Base-by-base conservation (phyloP, 305 asterid genomes). In the Rubia balearica region DNA sequence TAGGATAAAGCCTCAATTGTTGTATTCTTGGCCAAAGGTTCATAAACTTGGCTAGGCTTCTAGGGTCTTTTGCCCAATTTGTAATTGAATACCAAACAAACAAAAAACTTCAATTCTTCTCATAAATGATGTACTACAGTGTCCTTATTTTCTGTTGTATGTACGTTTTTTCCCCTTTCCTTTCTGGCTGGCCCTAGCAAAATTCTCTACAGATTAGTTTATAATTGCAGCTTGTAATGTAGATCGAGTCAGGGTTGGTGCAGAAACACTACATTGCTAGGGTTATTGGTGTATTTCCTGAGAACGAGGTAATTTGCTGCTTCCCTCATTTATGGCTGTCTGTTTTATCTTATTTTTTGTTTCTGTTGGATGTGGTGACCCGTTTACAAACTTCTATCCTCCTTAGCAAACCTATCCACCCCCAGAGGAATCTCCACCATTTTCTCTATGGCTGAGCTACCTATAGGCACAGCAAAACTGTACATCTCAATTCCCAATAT, bases 261-360 rank as follows among this genome's bases (percentile, higher is more conserved):
- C 82, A 88, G 87, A 94, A 94, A 77, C 88, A 83, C 74, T 94
- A 94, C 79, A 81, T 94, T 82, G 99, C 99, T 2, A 87, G 87
- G 82, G 98, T 94, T 55, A n/a, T 74, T 38, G 99, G 99, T 55
- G 86, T 82, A 21, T 94, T 94, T 83, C 99, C 99, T 12, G 96
- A 89, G 76, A 70, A 83, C 73, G 90, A 91, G 98, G 99, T 94
- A 82, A 62, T 68, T 71, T 57, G 56, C 41, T 83, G 33, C 73
- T 46, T 67, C 62, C 53, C 36, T 62, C 70, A 6, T 11, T 16
- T 19, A 21, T 51, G 57, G 22, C 22, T 51, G 57, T 7, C 57
- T 53, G 11, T 53, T n/a, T 53, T 53, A 53, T 53, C 10, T 7
- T 53, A 17, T 53, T n/a, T 43, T 43, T 43, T 43, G 12, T 43